Percentiles rank a stretch among this genome's conserved stretches.
Evolutionary conservation across 768 basidiomycete species (phyloP).

Genomic region (Mycena epipterygia): DNA sequence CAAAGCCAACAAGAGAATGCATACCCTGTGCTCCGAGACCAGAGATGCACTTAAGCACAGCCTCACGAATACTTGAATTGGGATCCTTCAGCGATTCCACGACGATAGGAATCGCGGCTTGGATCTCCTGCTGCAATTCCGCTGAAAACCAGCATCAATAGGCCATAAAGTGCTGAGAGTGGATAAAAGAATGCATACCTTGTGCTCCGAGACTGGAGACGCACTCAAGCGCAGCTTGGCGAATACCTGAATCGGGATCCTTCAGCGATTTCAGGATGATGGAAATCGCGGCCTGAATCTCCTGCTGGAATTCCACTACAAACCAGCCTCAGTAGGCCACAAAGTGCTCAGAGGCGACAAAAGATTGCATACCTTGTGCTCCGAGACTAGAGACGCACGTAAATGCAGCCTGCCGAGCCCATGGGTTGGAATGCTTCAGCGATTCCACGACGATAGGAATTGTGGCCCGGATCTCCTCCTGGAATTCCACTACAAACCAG

Average conservation of each 20-base stretch:
- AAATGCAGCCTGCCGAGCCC: not conserved
- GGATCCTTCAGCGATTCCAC: too few relatives aligned
- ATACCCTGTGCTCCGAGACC: too few relatives aligned
- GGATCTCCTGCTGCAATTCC: not conserved
- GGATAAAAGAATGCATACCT: not conserved
- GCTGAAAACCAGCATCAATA: not conserved
- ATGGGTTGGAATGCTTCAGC: not conserved
- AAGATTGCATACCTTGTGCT: slow-evolving; percentile 1
- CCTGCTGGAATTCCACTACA: not conserved
- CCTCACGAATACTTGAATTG: too few relatives aligned
- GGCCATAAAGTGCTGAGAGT: not conserved
- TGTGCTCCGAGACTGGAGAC: not conserved
- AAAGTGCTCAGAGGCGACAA: not conserved
- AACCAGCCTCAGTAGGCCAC: too few relatives aligned
- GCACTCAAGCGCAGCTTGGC: not conserved
- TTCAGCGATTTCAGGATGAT: too few relatives aligned
- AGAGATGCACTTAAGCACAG: too few relatives aligned
- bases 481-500: not conserved
- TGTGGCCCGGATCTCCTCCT: not conserved
- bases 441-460: not conserved
- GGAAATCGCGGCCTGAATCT: not conserved
- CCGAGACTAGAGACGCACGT: not conserved
- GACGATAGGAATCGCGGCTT: not conserved
- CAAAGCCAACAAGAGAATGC: too few relatives aligned
- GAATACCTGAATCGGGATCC: not conserved